These are phyloP conservation scores for Pythium sukuiense DNA, from an alignment of 352 stramenopile genomes.

Conservation along the genomic window DNA sequence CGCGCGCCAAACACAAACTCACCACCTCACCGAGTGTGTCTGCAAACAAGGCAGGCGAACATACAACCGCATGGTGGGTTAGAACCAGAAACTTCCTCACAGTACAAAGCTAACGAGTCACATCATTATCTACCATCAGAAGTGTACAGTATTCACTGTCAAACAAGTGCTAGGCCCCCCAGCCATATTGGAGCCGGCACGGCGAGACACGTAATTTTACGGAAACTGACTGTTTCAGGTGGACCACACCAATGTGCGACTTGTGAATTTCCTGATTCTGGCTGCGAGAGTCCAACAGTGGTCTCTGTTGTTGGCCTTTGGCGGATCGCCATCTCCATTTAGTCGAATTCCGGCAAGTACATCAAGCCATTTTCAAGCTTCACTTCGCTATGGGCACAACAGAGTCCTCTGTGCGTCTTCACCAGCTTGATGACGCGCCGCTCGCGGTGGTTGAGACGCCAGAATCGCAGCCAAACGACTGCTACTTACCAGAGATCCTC, in stretches of 20 bases:
- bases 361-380: background rate
- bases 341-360: background rate
- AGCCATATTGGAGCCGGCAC: no score
- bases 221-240: background rate
- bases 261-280: background rate
- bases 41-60: no score
- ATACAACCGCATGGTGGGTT: no score
- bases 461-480: background rate
- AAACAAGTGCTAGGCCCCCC: no score
- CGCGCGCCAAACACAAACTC: no score
- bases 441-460: background rate
- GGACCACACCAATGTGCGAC: background rate
- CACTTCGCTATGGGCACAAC: background rate
- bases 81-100: no score
- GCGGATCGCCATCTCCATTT: background rate
- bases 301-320: background rate
- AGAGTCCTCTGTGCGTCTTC: background rate
- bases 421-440: background rate
- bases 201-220: background rate
- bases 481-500: slow-evolving; percentile 20
- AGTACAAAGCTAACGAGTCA: no score
- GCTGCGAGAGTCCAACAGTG: background rate
- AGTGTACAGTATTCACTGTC: no score
- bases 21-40: no score
- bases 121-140: no score